Conservation (phyloP, 495 filamentous ascomycete genomes). For the Pyrenopolyporus hunteri region DNA sequence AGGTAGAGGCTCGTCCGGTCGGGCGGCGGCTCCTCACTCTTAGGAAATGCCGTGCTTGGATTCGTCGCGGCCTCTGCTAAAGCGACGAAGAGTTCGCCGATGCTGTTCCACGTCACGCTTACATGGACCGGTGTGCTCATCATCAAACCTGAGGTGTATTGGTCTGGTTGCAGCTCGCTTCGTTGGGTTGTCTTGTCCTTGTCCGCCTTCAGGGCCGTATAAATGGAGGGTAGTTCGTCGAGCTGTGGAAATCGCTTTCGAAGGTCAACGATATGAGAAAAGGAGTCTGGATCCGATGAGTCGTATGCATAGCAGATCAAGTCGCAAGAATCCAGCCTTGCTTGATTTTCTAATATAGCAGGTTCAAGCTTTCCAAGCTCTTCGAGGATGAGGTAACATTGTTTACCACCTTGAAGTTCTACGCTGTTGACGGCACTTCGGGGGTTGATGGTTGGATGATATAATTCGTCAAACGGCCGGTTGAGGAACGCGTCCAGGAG, state of each 20-base stretch:
- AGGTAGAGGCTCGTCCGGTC: slow-evolving; percentile 87
- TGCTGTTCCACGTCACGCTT: slow-evolving; percentile 87
- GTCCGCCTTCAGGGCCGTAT: slow-evolving; percentile 92
- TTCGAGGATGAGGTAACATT: slow-evolving; percentile 94
- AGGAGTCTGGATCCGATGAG: slow-evolving; percentile 93
- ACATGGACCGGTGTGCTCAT: slow-evolving; percentile 92
- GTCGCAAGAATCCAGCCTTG: slow-evolving; percentile 91
- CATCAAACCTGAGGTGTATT: slow-evolving; percentile 79
- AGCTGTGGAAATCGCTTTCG: slow-evolving; percentile 78
- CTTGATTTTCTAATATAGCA: slow-evolving; percentile 88
- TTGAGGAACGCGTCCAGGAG: slow-evolving; percentile 90
- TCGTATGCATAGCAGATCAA: slow-evolving; percentile 95
- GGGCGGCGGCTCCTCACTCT: slow-evolving; percentile 78
- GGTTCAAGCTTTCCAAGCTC: slow-evolving; percentile 96
- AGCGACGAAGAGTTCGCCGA: slow-evolving; percentile 87
- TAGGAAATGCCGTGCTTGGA: slow-evolving; percentile 85
- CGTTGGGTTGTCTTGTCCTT: slow-evolving; percentile 92
- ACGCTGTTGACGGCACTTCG: slow-evolving; percentile 94
- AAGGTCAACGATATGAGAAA: slow-evolving; percentile 85
- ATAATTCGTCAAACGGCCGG: slow-evolving; percentile 81
- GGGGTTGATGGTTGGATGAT: slow-evolving; percentile 93
- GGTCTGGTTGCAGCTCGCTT: slow-evolving; percentile 88
- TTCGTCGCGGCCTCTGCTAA: slow-evolving; percentile 88
- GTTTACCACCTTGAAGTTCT: slow-evolving; percentile 92
- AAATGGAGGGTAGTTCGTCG: slow-evolving; percentile 85